Evolutionary conservation across 495 filamentous ascomycete genomes (phyloP).

Genomic region (Xylaria castorea): DNA sequence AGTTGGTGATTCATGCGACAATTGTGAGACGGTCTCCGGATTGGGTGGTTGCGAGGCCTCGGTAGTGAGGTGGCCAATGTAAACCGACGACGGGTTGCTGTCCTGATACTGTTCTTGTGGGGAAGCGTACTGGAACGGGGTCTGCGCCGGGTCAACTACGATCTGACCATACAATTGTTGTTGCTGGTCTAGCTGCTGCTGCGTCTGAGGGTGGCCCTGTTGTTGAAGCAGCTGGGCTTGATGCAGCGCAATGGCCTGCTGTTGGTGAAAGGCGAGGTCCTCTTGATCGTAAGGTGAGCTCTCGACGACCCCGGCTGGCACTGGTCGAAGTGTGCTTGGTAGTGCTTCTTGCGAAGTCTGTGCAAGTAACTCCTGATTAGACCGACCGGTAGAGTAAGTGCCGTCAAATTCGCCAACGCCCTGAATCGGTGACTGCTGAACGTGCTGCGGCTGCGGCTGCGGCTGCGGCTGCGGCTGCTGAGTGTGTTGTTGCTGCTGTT

Average conservation of each 20-base stretch:
- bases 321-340: constrained; percentile 51
- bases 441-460: too few species aligned
- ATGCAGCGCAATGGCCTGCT: constrained; percentile 46
- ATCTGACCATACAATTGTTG: constrained; percentile 46
- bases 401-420: constrained; percentile 50
- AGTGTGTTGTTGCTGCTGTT: constrained; percentile 8
- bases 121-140: constrained; percentile 44
- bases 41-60: constrained; percentile 53
- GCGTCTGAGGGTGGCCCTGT: constrained; percentile 33
- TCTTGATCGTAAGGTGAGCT: constrained; percentile 50
- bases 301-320: constrained; percentile 41
- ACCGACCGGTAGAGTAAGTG: constrained; percentile 41
- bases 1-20: constrained; percentile 66
- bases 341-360: constrained; percentile 47
- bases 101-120: constrained; percentile 48
- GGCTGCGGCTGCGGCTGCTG: too few species aligned
- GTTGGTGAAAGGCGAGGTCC: constrained; percentile 48
- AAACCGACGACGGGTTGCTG: constrained; percentile 38
- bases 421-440: constrained; percentile 50
- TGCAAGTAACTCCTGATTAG: constrained; percentile 48
- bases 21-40: constrained; percentile 61
- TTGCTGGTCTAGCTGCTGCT: constrained; percentile 37
- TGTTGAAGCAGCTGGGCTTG: constrained; percentile 47
- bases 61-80: constrained; percentile 47
- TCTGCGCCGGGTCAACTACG: constrained; percentile 41